Base-by-base conservation (phyloP, 2,329 filamentous ascomycete genomes). In the Diaporthe velutina region DNA sequence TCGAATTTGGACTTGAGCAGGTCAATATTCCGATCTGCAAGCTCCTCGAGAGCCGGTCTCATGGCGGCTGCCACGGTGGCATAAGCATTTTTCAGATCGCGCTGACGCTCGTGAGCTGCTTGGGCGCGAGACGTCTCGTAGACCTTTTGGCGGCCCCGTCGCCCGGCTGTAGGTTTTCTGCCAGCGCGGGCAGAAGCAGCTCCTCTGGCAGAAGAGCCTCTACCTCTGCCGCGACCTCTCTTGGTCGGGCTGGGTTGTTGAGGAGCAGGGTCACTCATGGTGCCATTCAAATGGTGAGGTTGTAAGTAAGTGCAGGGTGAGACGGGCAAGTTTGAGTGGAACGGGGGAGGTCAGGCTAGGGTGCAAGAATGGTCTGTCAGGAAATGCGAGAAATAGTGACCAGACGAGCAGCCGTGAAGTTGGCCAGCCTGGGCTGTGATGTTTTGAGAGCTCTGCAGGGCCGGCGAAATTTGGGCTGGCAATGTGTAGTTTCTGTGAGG, bases 11-110 rank as follows among this genome's bases (percentile, higher is more conserved):
- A 84, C 76, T 90, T 85, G 74, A 94, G 83, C 74, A 88, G 86
- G 66, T 91, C 89, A 74, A 93, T 83, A 70, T 85, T 88, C 45
- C 90, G 87, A 71, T 90, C 89, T 25, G 91, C 91, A 28, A 95
- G 85, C 79, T 94, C 92, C 74, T 91, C 90, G 19, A 94, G 85
- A 13, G 91, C 88, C 22, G 90, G 89, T 81, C 93, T 94, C 78
- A 93, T 83, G 40, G 89, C 86, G 78, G 90, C 88, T 74, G 90
- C 88, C 70, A 94, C 88, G 74, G 88, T 85, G n/a, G 90, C 88
- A 82, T 90, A 94, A 33, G 87, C 87, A 73, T 90, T 90, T 82
- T 93, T 93, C 78, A 94, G 86, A 78, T 93, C 89, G 77, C 92
- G 88, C 80, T 92, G 90, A 72, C 93, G 91, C 80, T 91, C 90